Base-by-base conservation (phyloP, 345 rosid genomes). In the Eucalyptus leucophloia region DNA sequence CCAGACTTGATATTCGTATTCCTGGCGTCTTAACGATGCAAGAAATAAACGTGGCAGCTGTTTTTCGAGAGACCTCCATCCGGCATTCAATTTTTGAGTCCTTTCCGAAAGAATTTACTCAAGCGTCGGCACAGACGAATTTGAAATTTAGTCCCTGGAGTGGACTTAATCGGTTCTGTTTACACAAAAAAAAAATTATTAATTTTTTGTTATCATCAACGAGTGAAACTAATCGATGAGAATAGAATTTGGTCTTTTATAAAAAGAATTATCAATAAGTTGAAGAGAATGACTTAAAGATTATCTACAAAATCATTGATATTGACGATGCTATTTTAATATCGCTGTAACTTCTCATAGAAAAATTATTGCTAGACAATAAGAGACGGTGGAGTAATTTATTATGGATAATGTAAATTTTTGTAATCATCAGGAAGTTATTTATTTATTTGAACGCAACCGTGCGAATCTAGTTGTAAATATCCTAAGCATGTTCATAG, bases 181-280 rank as follows among this genome's bases (percentile, higher is more conserved):
- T 26, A 58, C 65, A 26, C n/a, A 47, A 11, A 47, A 58, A 58
- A 56, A 58, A 26, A 26, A 5, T 1, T 7, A 58, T 24, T 9
- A 26, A 26, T 3, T 58, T 58, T 26, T 58, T 58, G n/a, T 58
- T 58, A 58, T 11, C n/a, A 60, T 13, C 0, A 17, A 13, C 17
- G 2, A 26, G 32, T 6, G 14, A 60, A 30, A 53, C 15, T 60
- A 6, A 5, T 28, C 32, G 1, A 60, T 13, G 1, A 0, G 3
- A 60, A 14, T 12, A 60, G 32, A 60, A 17, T 28, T 12, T 60
- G 15, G 69, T 60, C 15, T 12, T 60, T 28, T 26, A 60, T 28
- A 28, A 60, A 6, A 2, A 60, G 32, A 60, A 60, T 12, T 12
- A 60, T 60, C 4, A 0, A 5, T 6, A 58, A 58, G 14, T 13